Evolutionary conservation across 1,284 basidiomycete genomes (phyloP).

Genomic region (Ustilago shanxiensis): DNA sequence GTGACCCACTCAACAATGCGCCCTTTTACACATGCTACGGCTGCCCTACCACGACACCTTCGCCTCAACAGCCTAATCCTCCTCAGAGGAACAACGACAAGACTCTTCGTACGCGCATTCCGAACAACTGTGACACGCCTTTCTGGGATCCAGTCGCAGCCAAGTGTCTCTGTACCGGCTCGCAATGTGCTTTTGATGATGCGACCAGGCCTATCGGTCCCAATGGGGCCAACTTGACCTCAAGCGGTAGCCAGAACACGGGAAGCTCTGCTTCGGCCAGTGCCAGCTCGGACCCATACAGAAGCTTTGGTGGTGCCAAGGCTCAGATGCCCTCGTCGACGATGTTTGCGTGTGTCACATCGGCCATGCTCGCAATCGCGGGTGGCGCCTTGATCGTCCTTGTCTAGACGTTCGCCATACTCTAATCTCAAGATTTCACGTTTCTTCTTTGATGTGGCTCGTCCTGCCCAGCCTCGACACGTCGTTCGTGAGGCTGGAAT

Average conservation of each 20-base stretch:
- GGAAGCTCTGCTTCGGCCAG: conserved; percentile 20
- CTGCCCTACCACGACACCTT: conserved; percentile 58
- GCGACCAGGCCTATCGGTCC: conserved; percentile 61
- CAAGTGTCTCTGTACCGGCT: conserved; percentile 60
- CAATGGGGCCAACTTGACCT: conserved; percentile 53
- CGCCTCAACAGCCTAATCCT: conserved; percentile 62
- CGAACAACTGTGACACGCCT: conserved; percentile 59
- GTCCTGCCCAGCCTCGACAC: neutral
- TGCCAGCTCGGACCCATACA: conserved; percentile 40
- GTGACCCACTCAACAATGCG: conserved; percentile 62
- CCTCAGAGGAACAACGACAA: conserved; percentile 64
- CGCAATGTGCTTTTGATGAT: conserved; percentile 55
- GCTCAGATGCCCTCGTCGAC: conserved; percentile 2
- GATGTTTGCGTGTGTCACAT: conserved; percentile 26
- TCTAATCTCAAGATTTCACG: neutral
- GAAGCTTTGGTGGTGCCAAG: conserved; percentile 35
- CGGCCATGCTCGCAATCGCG: conserved; percentile 14
- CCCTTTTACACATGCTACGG: conserved; percentile 67
- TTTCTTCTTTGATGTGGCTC: neutral
- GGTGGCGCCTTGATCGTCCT: conserved; percentile 35
- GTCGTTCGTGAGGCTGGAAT: neutral
- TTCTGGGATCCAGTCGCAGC: conserved; percentile 64
- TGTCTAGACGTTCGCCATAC: conserved; percentile 14
- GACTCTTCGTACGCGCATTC: conserved; percentile 55
- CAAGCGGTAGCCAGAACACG: conserved; percentile 37